Conservation (phyloP, 495 filamentous ascomycete genomes). For the Neurospora cerealis region DNA sequence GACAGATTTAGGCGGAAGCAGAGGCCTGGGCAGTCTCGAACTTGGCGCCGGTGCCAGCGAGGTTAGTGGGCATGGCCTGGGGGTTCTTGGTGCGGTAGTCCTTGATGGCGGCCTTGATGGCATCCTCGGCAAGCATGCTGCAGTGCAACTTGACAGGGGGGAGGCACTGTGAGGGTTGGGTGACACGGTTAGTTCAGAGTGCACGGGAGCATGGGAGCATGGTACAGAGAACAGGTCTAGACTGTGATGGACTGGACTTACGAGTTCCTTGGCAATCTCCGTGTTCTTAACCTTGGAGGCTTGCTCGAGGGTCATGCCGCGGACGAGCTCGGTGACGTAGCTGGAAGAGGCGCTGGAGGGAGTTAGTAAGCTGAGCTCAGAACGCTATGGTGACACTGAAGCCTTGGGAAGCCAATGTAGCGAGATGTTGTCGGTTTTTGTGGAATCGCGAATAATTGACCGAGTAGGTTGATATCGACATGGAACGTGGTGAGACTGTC, state of each 20-base stretch:
- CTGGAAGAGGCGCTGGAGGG: constrained; percentile 41
- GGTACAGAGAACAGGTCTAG: not conserved
- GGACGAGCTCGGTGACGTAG: constrained; percentile 85
- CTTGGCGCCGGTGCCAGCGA: constrained; percentile 51
- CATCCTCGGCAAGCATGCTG: constrained; percentile 98
- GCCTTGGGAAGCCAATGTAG: not conserved
- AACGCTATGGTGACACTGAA: not conserved
- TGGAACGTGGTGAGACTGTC: not conserved
- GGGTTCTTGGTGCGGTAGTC: constrained; percentile 98
- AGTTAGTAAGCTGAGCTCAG: constrained; percentile 5
- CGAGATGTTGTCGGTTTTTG: not conserved
- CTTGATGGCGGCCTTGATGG: constrained; percentile 97
- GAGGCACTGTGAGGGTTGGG: constrained; percentile 42
- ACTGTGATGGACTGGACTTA: constrained; percentile 2
- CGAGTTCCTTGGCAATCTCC: constrained; percentile 90
- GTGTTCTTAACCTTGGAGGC: constrained; percentile 88
- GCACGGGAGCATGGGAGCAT: too few relatives aligned
- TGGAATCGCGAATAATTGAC: too few relatives aligned
- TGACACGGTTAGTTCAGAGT: not conserved
- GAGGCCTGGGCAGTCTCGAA: constrained; percentile 10
- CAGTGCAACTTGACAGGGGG: constrained; percentile 97
- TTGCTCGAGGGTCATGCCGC: constrained; percentile 93
- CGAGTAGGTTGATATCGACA: not conserved
- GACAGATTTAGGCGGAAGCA: not conserved
- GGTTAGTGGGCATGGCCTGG: constrained; percentile 57